A percentile compares a stretch with the other conserved stretches of the same genome.
Conservation (phyloP, 169 alveolate species). For the Cryptosporidium xiaoi region DNA sequence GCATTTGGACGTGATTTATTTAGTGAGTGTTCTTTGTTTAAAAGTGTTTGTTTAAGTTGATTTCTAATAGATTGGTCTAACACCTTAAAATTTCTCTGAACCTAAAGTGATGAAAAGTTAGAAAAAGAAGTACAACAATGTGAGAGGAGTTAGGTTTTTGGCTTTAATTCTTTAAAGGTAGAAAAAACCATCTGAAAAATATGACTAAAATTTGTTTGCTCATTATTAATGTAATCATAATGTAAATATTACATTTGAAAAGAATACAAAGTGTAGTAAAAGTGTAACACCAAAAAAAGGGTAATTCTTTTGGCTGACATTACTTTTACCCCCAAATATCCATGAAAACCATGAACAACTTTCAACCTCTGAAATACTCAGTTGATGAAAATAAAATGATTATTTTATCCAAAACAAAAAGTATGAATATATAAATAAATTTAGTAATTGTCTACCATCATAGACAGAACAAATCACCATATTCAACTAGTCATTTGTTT, state of each 20-base stretch:
- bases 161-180: no score
- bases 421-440: no score
- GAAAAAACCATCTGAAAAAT: no score
- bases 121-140: background rate
- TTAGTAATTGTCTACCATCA: background rate
- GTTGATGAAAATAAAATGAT: no score
- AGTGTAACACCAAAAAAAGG: conserved; percentile 69
- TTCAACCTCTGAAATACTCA: background rate
- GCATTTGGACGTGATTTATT: conserved; percentile 52
- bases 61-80: conserved; percentile 75
- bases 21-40: conserved; percentile 43
- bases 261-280: conserved; percentile 7
- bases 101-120: conserved; percentile 7
- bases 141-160: no score
- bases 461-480: background rate
- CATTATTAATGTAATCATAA: background rate
- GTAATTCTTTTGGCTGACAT: conserved; percentile 52
- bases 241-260: background rate
- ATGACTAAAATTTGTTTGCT: no score
- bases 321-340: conserved; percentile 24
- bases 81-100: conserved; percentile 60
- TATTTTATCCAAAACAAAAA: no score
- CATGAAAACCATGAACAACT: conserved; percentile 46
- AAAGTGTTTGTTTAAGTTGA: conserved; percentile 70
- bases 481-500: background rate